Evolutionary conservation across 1,284 basidiomycete species (phyloP).

Genomic region (Erythrobasidium hasegawianum): DNA sequence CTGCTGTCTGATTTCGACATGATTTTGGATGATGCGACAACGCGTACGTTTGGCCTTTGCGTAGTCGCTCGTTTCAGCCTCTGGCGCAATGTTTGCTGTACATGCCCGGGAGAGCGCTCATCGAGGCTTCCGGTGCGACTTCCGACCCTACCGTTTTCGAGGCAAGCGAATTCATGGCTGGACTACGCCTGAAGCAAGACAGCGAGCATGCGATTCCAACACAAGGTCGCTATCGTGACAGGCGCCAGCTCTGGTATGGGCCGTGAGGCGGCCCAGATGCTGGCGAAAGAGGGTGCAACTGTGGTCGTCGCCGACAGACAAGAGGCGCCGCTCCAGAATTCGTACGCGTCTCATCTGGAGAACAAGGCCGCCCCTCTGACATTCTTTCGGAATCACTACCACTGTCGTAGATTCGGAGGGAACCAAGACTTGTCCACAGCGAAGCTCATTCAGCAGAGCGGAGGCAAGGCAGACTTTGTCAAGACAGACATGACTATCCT

Average conservation of each 20-base stretch:
- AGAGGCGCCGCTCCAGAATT: conserved; percentile 5
- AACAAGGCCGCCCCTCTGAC: no score
- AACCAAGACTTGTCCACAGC: not conserved
- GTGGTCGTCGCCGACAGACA: conserved; percentile 19
- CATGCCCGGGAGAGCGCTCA: not conserved
- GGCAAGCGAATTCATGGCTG: no score
- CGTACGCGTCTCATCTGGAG: not conserved
- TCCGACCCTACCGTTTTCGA: no score
- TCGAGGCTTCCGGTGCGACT: no score
- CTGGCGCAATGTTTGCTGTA: not conserved
- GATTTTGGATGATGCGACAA: no score
- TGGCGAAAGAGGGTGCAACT: conserved; percentile 19
- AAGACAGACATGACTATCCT: conserved; percentile 17
- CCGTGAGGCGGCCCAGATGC: conserved; percentile 3
- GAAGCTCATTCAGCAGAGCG: conserved; percentile 4
- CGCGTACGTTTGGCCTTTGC: no score
- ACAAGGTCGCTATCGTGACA: conserved; percentile 24
- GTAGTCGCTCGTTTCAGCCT: no score
- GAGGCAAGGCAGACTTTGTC: conserved; percentile 21
- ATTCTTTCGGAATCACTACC: no score
- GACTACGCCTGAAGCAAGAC: no score
- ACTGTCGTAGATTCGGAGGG: conserved; percentile 11
- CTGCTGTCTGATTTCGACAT: not conserved
- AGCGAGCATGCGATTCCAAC: conserved; percentile 3
- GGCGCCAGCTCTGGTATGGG: conserved; percentile 23